Evolutionary conservation across 805 yeast genomes (phyloP), one percentile per base, ranked within the genome.

Genomic region (Candida silvatica): DNA sequence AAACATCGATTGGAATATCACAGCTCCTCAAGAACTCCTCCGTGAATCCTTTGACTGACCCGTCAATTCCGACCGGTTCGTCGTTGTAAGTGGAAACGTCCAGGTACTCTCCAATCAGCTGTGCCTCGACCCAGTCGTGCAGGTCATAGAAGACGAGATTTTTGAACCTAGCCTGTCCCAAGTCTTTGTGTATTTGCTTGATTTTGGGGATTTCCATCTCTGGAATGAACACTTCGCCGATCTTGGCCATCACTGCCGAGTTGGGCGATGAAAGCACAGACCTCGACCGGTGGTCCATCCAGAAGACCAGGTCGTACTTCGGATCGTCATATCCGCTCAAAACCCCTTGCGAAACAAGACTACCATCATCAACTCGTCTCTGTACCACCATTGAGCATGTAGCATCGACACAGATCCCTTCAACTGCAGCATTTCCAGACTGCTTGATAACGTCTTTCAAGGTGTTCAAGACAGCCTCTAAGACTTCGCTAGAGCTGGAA

Each of bases 191-290:
- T 20, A 69, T 48, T 52, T 63, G 61, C 34, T 54, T 56, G 32
- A 71, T 47, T 45, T 75, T 76, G 3, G 80, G 75, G 1, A 74
- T 40, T 1, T 73, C 80, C 74, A 76, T 67, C 44, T 75, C 81
- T 1, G 77, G 72, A 4, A 71, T 60, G 24, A 73, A 62, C 0
- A 40, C 37, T 9, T 44, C 46, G 6, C 42, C 45, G 3, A 43
- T 32, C 12, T 19, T 23, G 16, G 32, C 28, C 27, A 43, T 11
- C 6, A 5, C 8, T 31, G 17, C n/a, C n/a, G 17, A 11, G 12
- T 25, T 20, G n/a, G 19, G 20, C 4, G 27, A 20, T 19, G 6
- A 6, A 20, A 20, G 27, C 11, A 11, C 11, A 7, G 18, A 14
- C 20, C 27, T 25, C 9, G 26, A 26, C 27, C 36, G 17, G 17